Evolutionary conservation across 805 yeast species (phyloP), one percentile per base, ranked within the genome.

Genomic region (Novakomyces olei): DNA sequence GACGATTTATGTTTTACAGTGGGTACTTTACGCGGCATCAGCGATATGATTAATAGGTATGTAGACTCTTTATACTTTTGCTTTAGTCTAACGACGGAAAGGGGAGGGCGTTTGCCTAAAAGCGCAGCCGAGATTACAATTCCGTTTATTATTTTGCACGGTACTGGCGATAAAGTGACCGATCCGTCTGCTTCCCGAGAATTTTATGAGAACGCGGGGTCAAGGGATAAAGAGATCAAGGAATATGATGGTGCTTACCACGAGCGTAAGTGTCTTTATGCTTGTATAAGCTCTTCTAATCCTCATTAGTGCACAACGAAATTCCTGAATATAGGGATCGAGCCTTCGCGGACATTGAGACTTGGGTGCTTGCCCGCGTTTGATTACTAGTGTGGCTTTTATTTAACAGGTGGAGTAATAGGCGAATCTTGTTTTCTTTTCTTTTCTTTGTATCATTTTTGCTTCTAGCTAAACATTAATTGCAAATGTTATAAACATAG

Each of bases 111-210:
- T 32, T 31, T 4, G 48, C 44, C 36, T 43, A 44, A 24, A 30
- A 34, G n/a, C 39, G 44, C 32, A 44, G 44, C 19, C 15, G 19
- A 22, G 12, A 45, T 47, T 9, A 47, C 53, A 29, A 41, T 46
- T 16, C 58, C 60, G n/a, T 37, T 54, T 10, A 41, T 53, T 18
- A 32, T 53, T 5, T 26, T 39, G 26, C 55, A 48, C 29, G 60
- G 59, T 18, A 36, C 40, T 16, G 44, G 20, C 4, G 53, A 48
- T 33, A 32, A 25, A 29, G 37, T 47, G 10, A 32, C 27, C 16
- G 25, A 18, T 20, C 36, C 27, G 12, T 37, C 31, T 6, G 45
- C 43, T 5, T 35, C 45, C 5, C 36, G 37, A 25, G 34, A 40
- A 34, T 48, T 45, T 32, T 29, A 35, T 27, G 39, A 36, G 6